These are phyloP conservation scores for Cladochytrium replicatum DNA, from an alignment of 192 early-diverging fungal genomes.

Conservation along the genomic window DNA sequence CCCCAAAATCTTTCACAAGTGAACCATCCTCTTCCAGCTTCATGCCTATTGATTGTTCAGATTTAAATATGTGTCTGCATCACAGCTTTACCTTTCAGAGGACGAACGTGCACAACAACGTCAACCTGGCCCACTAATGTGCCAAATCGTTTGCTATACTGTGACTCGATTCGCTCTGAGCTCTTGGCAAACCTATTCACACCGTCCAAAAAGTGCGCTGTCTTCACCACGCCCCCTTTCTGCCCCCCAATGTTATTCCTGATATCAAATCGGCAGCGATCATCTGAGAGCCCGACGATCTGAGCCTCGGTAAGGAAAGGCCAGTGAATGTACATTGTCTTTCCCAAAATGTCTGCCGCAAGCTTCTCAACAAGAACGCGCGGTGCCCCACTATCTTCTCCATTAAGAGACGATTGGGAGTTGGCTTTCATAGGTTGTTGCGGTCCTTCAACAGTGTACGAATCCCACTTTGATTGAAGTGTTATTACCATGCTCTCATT, in stretches of 20 bases:
- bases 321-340: slow-evolving; percentile 62
- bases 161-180: slow-evolving; percentile 45
- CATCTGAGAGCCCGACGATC: slow-evolving; percentile 66
- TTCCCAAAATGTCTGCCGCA: no score
- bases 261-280: slow-evolving; percentile 52
- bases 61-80: no score
- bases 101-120: slow-evolving; percentile 41
- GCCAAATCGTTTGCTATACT: slow-evolving; percentile 63
- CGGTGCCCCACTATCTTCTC: no score
- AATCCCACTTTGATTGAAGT: no score
- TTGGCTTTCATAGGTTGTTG: no score
- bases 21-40: slow-evolving; percentile 56
- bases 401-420: no score
- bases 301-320: slow-evolving; percentile 79
- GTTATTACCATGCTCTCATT: slow-evolving; percentile 67
- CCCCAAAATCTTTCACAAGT: slow-evolving; percentile 59
- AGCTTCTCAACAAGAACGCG: no score
- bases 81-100: slow-evolving; percentile 40
- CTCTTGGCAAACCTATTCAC: slow-evolving; percentile 46
- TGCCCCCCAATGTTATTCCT: slow-evolving; percentile 7
- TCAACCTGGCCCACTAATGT: slow-evolving; percentile 60
- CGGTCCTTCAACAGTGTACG: no score
- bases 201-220: slow-evolving; percentile 27
- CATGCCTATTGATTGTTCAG: slow-evolving; percentile 25
- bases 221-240: slow-evolving; percentile 22